Evolutionary conservation across 495 filamentous ascomycete genomes (phyloP).

Genomic region (Amniculicola lignicola): DNA sequence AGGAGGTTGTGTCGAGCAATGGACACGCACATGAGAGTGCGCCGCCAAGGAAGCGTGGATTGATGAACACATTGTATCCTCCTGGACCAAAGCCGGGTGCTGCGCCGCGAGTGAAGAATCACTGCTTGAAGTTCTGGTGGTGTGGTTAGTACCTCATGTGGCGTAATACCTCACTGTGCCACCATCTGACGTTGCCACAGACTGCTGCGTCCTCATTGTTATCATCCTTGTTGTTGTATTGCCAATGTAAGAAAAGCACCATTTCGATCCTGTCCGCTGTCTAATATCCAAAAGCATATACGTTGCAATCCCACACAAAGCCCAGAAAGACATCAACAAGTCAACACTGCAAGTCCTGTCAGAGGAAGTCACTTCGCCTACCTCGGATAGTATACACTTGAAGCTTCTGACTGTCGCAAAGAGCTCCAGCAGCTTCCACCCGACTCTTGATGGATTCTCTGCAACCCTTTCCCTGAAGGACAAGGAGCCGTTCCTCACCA

Average conservation of each 20-base stretch:
- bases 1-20: conserved; percentile 1
- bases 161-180: neutral
- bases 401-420: conserved; percentile 50
- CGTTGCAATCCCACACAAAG: conserved; percentile 69
- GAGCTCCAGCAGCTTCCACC: conserved; percentile 50
- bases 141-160: conserved; percentile 28
- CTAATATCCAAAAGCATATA: conserved; percentile 55
- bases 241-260: conserved; percentile 58
- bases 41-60: conserved; percentile 18
- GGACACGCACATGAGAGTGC: neutral
- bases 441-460: conserved; percentile 55
- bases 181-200: conserved; percentile 38
- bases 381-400: conserved; percentile 56
- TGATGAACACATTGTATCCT: conserved; percentile 29
- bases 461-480: conserved; percentile 52
- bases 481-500: conserved; percentile 57
- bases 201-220: conserved; percentile 54
- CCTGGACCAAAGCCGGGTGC: conserved; percentile 40
- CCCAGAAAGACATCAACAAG: conserved; percentile 63
- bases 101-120: conserved; percentile 42
- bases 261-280: neutral
- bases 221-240: conserved; percentile 60
- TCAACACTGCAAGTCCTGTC: conserved; percentile 59
- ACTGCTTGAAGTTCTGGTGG: conserved; percentile 70
- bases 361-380: conserved; percentile 59